These are phyloP conservation scores for Aspergillus tanneri DNA, from an alignment of 2,329 filamentous ascomycete species.

Conservation along the genomic window DNA sequence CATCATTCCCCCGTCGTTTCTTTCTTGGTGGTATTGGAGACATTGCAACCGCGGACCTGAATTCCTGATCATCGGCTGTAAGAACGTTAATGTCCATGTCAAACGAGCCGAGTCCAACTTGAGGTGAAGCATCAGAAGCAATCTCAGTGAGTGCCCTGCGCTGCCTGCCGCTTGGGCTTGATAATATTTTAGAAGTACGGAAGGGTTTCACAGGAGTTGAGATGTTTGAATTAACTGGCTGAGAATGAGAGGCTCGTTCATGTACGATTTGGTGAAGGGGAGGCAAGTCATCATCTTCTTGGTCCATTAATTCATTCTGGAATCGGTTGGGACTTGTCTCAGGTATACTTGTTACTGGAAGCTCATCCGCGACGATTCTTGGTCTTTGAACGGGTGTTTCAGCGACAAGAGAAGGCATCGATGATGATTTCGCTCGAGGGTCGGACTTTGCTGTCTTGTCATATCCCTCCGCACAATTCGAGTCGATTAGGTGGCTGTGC, in stretches of 20 bases:
- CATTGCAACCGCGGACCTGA: conserved; percentile 34
- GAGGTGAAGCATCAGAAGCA: conserved; percentile 43
- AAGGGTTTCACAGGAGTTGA: conserved; percentile 29
- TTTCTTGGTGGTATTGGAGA: conserved; percentile 38
- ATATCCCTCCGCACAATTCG: conserved; percentile 6
- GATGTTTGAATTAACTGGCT: conserved; percentile 20
- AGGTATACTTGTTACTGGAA: conserved; percentile 37
- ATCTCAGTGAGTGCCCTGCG: conserved; percentile 44
- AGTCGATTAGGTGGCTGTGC: conserved; percentile 18
- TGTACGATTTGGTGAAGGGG: conserved; percentile 27
- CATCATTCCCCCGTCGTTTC: conserved; percentile 37
- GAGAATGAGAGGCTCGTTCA: conserved; percentile 21
- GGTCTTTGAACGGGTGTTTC: conserved; percentile 39
- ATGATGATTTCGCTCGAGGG: conserved; percentile 33
- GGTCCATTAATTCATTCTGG: conserved; percentile 25
- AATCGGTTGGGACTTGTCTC: conserved; percentile 39
- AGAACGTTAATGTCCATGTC: conserved; percentile 41
- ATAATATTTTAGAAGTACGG: conserved; percentile 32
- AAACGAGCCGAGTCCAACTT: conserved; percentile 30
- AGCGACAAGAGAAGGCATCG: conserved; percentile 40
- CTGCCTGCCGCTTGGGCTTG: conserved; percentile 40
- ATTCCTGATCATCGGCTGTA: conserved; percentile 42
- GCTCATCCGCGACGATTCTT: conserved; percentile 25
- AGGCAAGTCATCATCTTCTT: conserved; percentile 42
- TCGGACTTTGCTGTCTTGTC: conserved; percentile 14